These are phyloP conservation scores for Centrapalus pauciflorus DNA, from an alignment of 129 eudicot species.

Conservation along the genomic window DNA sequence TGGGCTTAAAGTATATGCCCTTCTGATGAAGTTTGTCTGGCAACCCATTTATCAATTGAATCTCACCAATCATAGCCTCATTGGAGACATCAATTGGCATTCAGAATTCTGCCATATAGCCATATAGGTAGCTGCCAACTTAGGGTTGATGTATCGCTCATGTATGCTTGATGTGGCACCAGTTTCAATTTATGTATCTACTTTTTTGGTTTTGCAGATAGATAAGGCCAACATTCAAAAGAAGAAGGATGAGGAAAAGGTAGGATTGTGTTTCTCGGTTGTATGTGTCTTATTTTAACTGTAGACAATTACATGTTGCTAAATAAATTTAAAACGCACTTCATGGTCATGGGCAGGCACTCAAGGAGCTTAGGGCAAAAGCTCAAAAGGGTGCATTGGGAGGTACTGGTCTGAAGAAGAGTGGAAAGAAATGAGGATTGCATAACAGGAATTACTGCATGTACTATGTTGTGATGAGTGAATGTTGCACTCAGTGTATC, in stretches of 20 bases:
- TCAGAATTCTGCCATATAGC: not conserved
- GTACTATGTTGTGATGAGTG: constrained; percentile 7
- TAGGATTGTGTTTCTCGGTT: not conserved
- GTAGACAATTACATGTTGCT: not conserved
- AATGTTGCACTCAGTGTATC: constrained; percentile 10
- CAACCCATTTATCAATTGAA: not conserved
- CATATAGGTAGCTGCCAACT: not conserved
- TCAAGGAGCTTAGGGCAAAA: constrained; percentile 81
- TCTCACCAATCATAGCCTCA: not conserved
- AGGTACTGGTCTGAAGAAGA: constrained; percentile 61
- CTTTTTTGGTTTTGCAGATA: constrained; percentile 34
- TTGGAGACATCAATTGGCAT: not conserved
- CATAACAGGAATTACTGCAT: constrained; percentile 31
- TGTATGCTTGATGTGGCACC: not conserved
- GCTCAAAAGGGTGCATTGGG: constrained; percentile 86
- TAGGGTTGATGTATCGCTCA: not conserved
- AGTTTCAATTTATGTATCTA: not conserved
- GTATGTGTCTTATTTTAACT: not conserved
- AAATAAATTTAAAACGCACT: not conserved
- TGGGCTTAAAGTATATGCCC: too few species aligned
- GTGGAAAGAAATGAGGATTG: constrained; percentile 84
- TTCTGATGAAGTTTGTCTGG: not conserved
- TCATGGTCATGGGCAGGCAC: constrained; percentile 60
- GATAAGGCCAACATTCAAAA: constrained; percentile 78
- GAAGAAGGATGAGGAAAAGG: constrained; percentile 94